Base-by-base conservation (phyloP, 2,329 filamentous ascomycete genomes). In the Trichoderma lentiforme region DNA sequence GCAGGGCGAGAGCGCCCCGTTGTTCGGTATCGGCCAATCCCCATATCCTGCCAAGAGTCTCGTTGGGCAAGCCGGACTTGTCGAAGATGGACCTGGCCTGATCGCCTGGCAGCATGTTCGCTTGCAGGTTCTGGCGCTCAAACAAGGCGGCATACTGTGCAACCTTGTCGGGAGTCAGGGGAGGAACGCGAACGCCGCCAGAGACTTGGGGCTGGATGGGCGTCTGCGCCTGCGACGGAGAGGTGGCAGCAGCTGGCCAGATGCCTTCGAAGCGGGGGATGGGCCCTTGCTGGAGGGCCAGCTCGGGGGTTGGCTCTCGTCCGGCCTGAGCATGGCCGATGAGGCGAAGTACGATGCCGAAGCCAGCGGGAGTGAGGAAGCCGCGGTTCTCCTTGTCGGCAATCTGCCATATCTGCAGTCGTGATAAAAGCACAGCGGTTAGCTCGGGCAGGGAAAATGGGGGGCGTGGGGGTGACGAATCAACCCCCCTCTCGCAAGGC, bases 351-450 rank as follows among this genome's bases (percentile, higher is more conserved):
- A 97, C 96, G 80, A 97, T 89, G 73, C 95, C 93, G 83, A 99
- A 99, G 80, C 95, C 96, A 56, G 94, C 90, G 24, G 94, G 94
- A 39, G 95, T 98, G 76, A 99, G 86, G 76, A 98, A 92, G 67
- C 96, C 96, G 75, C 95, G 90, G 84, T 99, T 99, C 84, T 98
- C 95, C 76, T 90, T 94, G 84, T 99, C 96, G 76, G 96, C 95
- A 81, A 99, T 96, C 84, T 98, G 95, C 96, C 96, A 99, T 87
- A 99, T 98, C 93, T 97, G 82, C 32, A 53, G 69, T 30, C 30
- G 28, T 39, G 32, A 51, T 43, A 66, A 51, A 68, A 61, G 18
- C 21, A 70, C 39, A 53, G 53, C 36, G 63, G 64, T 72, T 57
- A 72, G 71, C 53, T 30, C 28, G 51, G 36, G n/a, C 39, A 34